These are phyloP conservation scores for Nakazawaea ishiwadae DNA, from an alignment of 805 yeast species.

Conservation along the genomic window DNA sequence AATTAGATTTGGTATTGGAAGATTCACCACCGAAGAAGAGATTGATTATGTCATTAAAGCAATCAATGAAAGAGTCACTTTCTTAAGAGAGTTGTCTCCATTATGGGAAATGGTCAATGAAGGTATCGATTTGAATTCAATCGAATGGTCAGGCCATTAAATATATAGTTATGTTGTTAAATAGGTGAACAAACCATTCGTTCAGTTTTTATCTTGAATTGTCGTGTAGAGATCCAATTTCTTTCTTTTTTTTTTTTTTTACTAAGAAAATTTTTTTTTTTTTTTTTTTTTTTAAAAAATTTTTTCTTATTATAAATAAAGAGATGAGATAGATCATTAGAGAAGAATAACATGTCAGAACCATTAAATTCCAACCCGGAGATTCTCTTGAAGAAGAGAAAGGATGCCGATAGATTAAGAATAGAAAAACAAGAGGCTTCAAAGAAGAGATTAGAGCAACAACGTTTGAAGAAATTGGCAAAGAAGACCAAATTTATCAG, in stretches of 20 bases:
- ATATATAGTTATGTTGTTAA: not conserved
- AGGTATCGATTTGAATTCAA: constrained; percentile 89
- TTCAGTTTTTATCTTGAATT: not conserved
- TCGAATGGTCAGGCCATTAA: constrained; percentile 97
- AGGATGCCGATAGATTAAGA: constrained; percentile 69
- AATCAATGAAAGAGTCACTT: constrained; percentile 82
- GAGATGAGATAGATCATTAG: constrained; percentile 5
- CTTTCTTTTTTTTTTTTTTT: too few species aligned
- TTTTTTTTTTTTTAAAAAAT: not conserved
- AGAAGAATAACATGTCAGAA: not conserved
- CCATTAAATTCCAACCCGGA: constrained; percentile 75
- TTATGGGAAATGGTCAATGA: constrained; percentile 99
- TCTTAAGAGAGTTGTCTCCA: constrained; percentile 89
- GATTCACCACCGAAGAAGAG: constrained; percentile 96
- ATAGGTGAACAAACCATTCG: not conserved
- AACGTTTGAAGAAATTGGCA: constrained; percentile 37
- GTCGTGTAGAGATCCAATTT: not conserved
- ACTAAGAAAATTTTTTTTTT: not conserved
- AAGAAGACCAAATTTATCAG: constrained; percentile 56
- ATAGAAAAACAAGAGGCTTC: constrained; percentile 69
- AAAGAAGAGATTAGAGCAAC: constrained; percentile 41
- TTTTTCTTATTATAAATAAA: not conserved
- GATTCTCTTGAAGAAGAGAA: constrained; percentile 71
- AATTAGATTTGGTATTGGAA: constrained; percentile 93
- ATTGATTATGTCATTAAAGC: constrained; percentile 91